Evolutionary conservation across 2,329 filamentous ascomycete genomes (phyloP), one percentile per base, ranked within the genome.

Genomic region (Penicillium sp.): DNA sequence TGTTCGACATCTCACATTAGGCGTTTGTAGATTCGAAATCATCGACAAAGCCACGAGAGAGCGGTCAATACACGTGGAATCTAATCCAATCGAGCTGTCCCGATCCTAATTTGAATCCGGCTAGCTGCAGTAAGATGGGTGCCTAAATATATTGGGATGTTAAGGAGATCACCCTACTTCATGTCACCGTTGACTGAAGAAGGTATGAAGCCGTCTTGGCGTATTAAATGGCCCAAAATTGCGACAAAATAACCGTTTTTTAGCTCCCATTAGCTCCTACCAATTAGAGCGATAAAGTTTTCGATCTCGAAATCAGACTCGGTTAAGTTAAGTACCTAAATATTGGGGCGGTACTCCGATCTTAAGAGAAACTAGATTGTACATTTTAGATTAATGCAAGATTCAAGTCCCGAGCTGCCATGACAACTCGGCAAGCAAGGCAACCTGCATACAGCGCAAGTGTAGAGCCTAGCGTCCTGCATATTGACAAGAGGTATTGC

Each of bases 121-220:
- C 27, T 17, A 51, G n/a, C 19, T 43, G 38, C 49, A 31, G 37
- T 21, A 23, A 23, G 37, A 33, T 48, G 19, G 29, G 4, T 8
- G 6, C 19, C 19, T 27, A 31, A 15, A 10, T 19, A 51, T 43
- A 31, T 23, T 23, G 37, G 38, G 50, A 10, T 45, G 8, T 5
- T 23, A 27, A 6, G 10, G 12, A 35, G 19, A 29, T 29, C 23
- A 35, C 3, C 12, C 23, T 23, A 12, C 9, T 29, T 35, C 49
- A 57, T 53, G 27, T 25, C 12, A 46, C 41, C 7, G 27, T n/a
- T 9, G 19, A 47, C 21, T 13, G 6, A 6, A 31, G 31, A n/a
- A 58, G 7, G 35, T 47, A 43, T 40, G 47, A 19, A 47, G 25
- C 37, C 43, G 38, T 47, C 46, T 40, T 19, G 50, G 37, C 46